Evolutionary conservation across 129 eudicot species (phyloP).

Genomic region (Kitagawia praeruptora): DNA sequence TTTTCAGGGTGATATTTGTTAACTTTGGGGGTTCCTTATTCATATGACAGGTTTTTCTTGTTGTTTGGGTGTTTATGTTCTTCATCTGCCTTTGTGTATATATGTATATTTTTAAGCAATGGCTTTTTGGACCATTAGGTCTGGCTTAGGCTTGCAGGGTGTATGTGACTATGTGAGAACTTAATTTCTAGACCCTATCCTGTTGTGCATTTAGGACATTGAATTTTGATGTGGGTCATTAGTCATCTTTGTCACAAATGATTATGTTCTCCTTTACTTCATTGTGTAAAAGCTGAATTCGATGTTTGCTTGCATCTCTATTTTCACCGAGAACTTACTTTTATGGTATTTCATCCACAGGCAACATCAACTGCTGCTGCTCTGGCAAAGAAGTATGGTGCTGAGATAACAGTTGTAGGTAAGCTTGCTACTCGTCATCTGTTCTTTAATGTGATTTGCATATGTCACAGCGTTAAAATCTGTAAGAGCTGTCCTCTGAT

Average conservation of each 20-base stretch:
- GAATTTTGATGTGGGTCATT: not conserved
- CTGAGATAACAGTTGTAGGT: constrained; percentile 95
- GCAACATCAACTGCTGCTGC: constrained; percentile 91
- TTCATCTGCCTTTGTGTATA: no score
- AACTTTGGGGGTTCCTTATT: no score
- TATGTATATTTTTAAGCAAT: not conserved
- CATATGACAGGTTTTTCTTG: no score
- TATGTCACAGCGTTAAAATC: not conserved
- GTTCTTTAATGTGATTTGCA: not conserved
- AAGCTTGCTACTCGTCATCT: constrained; percentile 11
- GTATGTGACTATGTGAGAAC: no score
- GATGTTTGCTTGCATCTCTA: not conserved
- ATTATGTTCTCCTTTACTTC: not conserved
- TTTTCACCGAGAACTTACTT: not conserved
- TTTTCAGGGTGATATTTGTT: no score
- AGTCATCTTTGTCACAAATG: not conserved
- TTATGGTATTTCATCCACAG: constrained; percentile 25
- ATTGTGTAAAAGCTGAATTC: not conserved
- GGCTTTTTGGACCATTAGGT: not conserved
- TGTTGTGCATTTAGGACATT: no score
- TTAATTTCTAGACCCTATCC: no score
- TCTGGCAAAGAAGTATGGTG: constrained; percentile 95
- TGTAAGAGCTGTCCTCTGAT: not conserved
- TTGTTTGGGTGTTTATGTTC: no score
- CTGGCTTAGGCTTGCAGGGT: not conserved